phyloP scores from a whole-genome alignment of 768 basidiomycete species.

The Mycena pura region DNA sequence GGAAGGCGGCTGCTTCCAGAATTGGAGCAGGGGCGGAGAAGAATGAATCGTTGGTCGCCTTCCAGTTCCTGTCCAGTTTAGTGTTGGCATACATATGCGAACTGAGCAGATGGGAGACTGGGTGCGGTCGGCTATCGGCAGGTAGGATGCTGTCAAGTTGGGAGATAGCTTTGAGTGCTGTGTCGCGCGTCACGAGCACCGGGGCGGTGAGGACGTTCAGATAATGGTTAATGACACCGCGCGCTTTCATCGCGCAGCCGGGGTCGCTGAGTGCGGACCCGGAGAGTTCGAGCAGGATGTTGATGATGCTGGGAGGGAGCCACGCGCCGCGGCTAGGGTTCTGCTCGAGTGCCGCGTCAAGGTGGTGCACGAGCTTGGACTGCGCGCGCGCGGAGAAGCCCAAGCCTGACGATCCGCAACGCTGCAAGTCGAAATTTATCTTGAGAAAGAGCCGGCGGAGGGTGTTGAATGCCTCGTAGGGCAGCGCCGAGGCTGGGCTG shows the following conservation, averaged over 20 bases:
- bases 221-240: slow-evolving; percentile 35
- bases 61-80: slow-evolving; percentile 24
- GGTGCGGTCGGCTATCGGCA: slow-evolving; percentile 14
- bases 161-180: slow-evolving; percentile 33
- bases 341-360: slow-evolving; percentile 41
- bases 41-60: too few species aligned
- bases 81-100: slow-evolving; percentile 44
- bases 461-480: slow-evolving; percentile 47
- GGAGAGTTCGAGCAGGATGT: slow-evolving; percentile 38
- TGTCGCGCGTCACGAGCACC: slow-evolving; percentile 25
- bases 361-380: slow-evolving; percentile 31
- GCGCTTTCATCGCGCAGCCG: slow-evolving; percentile 36
- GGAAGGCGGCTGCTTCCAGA: too few species aligned
- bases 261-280: slow-evolving; percentile 35
- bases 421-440: slow-evolving; percentile 27
- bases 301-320: slow-evolving; percentile 39
- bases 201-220: slow-evolving; percentile 26
- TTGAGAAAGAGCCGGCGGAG: slow-evolving; percentile 44
- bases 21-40: too few species aligned
- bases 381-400: slow-evolving; percentile 35
- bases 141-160: slow-evolving; percentile 31
- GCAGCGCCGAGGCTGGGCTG: slow-evolving; percentile 32
- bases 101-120: slow-evolving; percentile 36
- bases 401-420: background rate
- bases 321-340: slow-evolving; percentile 27